Evolutionary conservation across 2,329 filamentous ascomycete species (phyloP).

Genomic region (Monosporascus sp.): DNA sequence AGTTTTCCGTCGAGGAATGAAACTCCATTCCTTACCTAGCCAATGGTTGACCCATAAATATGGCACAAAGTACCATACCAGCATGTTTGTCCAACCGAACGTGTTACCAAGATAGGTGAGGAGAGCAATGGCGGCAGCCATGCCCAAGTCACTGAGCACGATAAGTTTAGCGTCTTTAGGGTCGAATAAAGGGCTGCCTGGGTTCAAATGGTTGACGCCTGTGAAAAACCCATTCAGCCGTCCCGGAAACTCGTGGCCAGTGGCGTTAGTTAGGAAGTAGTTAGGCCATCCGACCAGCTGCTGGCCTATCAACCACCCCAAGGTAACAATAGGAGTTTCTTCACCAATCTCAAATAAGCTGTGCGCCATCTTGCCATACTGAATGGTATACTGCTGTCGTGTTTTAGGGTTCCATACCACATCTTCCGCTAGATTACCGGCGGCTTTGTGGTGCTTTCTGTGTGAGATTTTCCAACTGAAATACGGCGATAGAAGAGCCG

Average conservation of each 20-base stretch:
- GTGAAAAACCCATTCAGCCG: slow-evolving; percentile 73
- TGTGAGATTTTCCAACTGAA: slow-evolving; percentile 99
- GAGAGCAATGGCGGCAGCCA: slow-evolving; percentile 55
- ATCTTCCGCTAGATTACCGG: slow-evolving; percentile 92
- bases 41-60: slow-evolving; percentile 99
- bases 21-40: slow-evolving; percentile 94
- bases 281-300: slow-evolving; percentile 90
- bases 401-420: slow-evolving; percentile 99
- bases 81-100: slow-evolving; percentile 80
- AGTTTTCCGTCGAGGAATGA: too few relatives aligned
- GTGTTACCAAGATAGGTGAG: slow-evolving; percentile 68
- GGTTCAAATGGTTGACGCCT: slow-evolving; percentile 94
- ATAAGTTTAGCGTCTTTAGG: slow-evolving; percentile 86
- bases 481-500: slow-evolving; percentile 85
- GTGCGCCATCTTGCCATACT: slow-evolving; percentile 68
- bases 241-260: slow-evolving; percentile 97
- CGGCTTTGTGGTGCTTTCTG: slow-evolving; percentile 99
- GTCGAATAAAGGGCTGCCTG: slow-evolving; percentile 83
- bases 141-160: slow-evolving; percentile 77
- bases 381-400: slow-evolving; percentile 72
- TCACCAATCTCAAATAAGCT: slow-evolving; percentile 87
- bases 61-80: slow-evolving; percentile 91
- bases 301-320: slow-evolving; percentile 70
- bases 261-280: slow-evolving; percentile 89
- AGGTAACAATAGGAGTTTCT: slow-evolving; percentile 85